A percentile compares a stretch with the other conserved stretches of the same genome.
Evolutionary conservation across 257 asterid species (phyloP).

Genomic region (Nicotiana otophora): DNA sequence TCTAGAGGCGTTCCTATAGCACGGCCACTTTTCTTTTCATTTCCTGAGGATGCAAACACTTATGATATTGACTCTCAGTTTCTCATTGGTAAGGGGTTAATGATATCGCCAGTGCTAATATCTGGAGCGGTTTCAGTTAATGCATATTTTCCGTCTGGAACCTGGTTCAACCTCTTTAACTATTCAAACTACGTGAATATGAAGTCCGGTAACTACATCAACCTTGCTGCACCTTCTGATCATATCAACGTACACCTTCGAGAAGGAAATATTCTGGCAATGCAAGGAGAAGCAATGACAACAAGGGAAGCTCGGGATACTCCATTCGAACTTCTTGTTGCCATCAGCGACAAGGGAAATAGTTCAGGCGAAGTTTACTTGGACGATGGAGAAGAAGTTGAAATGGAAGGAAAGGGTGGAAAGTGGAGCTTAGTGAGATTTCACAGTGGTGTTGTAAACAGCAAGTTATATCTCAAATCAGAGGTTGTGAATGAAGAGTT

Average conservation of each 20-base stretch:
- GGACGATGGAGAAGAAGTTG: slow-evolving; percentile 55
- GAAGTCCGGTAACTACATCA: slow-evolving; percentile 24
- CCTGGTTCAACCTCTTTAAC: slow-evolving; percentile 62
- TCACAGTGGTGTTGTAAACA: not conserved
- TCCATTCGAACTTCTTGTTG: slow-evolving; percentile 43
- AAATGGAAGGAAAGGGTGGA: slow-evolving; percentile 39
- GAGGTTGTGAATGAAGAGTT: slow-evolving; percentile 8
- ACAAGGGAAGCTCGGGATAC: slow-evolving; percentile 38
- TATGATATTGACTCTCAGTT: slow-evolving; percentile 44
- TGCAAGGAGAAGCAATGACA: slow-evolving; percentile 69
- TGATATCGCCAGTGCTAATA: slow-evolving; percentile 50
- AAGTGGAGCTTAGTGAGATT: slow-evolving; percentile 33
- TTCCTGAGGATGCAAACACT: slow-evolving; percentile 41
- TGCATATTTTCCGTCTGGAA: slow-evolving; percentile 60
- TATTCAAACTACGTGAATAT: slow-evolving; percentile 27
- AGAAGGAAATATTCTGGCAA: slow-evolving; percentile 39
- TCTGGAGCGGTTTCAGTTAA: slow-evolving; percentile 33
- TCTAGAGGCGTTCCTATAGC: slow-evolving; percentile 51
- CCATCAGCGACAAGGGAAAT: slow-evolving; percentile 17
- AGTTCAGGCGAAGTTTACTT: slow-evolving; percentile 50
- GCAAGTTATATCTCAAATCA: slow-evolving; percentile 4
- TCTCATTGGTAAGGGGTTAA: slow-evolving; percentile 47
- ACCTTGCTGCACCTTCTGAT: slow-evolving; percentile 47
- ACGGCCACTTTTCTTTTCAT: slow-evolving; percentile 61
- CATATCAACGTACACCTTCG: slow-evolving; percentile 47